These are phyloP conservation scores for Aspergillus puulaauensis DNA, from an alignment of 2,329 filamentous ascomycete species.

Conservation along the genomic window DNA sequence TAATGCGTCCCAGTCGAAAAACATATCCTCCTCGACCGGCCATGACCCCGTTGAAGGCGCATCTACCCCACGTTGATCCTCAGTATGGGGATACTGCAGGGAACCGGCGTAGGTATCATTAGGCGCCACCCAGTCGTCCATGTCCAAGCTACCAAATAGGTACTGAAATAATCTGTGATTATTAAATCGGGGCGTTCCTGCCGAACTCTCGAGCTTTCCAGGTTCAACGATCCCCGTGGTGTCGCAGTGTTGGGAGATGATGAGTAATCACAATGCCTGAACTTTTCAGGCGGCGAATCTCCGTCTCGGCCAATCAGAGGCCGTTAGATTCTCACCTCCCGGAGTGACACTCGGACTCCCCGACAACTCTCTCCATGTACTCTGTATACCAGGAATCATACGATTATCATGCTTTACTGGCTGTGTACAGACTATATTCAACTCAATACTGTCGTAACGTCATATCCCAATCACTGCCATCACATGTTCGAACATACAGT, in stretches of 20 bases:
- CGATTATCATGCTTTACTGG: not conserved
- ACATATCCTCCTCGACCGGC: slow-evolving; percentile 3
- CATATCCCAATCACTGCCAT: not conserved
- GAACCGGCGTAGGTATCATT: not conserved
- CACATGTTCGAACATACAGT: not conserved
- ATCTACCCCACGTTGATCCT: slow-evolving; percentile 3
- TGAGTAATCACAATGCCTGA: slow-evolving; percentile 2
- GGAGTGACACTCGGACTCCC: too few species aligned
- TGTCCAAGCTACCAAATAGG: not conserved
- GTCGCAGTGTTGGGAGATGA: not conserved
- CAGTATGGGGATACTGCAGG: not conserved
- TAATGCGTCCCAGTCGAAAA: slow-evolving; percentile 13
- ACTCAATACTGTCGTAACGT: not conserved
- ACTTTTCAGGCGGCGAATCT: not conserved
- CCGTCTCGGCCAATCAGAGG: not conserved
- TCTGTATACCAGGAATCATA: too few species aligned
- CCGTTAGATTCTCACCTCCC: not conserved
- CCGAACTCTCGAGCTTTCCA: not conserved
- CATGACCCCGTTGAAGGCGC: not conserved
- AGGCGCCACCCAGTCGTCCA: not conserved
- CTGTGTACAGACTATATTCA: not conserved
- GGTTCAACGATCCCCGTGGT: not conserved
- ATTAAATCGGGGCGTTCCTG: not conserved
- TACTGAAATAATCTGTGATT: not conserved
- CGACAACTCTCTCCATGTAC: too few species aligned